Base-by-base conservation (phyloP, 1,284 basidiomycete species). In the Cryptococcus amylolentus region DNA sequence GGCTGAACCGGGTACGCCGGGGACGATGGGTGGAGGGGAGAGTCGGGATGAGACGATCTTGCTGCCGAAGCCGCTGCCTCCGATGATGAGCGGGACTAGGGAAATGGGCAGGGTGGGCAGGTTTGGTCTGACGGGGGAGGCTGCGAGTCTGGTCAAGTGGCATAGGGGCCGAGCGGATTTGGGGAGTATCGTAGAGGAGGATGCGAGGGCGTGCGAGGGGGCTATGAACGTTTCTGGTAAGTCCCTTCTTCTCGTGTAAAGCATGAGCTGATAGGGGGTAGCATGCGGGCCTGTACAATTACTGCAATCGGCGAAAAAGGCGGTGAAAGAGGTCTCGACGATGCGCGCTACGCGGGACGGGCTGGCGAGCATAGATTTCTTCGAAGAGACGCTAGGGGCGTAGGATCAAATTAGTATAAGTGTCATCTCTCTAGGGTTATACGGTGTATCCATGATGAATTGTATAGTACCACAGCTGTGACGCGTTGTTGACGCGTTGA, bases 381-480 rank as follows among this genome's bases (percentile, higher is more conserved):
- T 65, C 28, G 51, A 62, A 40, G 68, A 69, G 47, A 66, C 64
- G 13, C 61, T 69, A 26, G 68, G 68, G 37, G 65, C 62, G 55
- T 69, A 60, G n/a, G 10, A 3, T 6, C 31, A 2, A 2, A 7
- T 10, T 31, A 31, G 1, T 4, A 31, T 31, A 35, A 35, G 31
- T 35, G 6, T 4, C 6, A 8, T 35, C 10, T 35, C 31, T 35
- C 10, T 0, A 8, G 31, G 31, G 31, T 35, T 10, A 35, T 8
- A 35, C 6, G 31, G 31, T 35, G 31, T 35, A 35, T 35, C 31
- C 7, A 35, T 35, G 31, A 35, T 35, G 31, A 35, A 35, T 35
- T 35, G 31, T 35, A 35, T 35, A 35, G 31, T 35, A 35, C 10
- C 5, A 31, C 5, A 5, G 28, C 9, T 31, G 4, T 31, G 28